Conservation (phyloP, 169 alveolate species). For the Eimeria necatrix region DNA sequence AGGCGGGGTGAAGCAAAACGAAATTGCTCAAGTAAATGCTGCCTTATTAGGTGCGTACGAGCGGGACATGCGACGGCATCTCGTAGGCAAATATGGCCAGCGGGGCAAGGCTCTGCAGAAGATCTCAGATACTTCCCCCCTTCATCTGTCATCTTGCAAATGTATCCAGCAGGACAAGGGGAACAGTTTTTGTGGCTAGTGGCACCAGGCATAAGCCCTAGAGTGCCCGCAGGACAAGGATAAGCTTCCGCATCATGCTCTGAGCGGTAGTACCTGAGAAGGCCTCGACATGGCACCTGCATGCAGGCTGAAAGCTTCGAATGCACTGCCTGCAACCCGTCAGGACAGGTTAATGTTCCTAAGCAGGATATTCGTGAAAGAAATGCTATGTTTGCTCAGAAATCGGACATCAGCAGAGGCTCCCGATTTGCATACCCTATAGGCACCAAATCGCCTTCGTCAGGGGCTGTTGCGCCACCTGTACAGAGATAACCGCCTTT, state of each 20-base stretch:
- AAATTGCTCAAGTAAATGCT: too few species aligned
- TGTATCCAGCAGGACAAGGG: constrained; percentile 70
- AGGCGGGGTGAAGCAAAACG: too few species aligned
- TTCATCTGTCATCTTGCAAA: constrained; percentile 61
- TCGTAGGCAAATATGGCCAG: constrained; percentile 48
- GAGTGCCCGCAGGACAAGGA: constrained; percentile 64
- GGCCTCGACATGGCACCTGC: not conserved
- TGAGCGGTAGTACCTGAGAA: constrained; percentile 69
- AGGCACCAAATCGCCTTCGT: constrained; percentile 66
- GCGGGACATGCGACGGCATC: constrained; percentile 49
- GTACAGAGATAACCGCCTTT: constrained; percentile 63
- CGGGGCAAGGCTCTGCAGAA: constrained; percentile 43
- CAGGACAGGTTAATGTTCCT: not conserved
- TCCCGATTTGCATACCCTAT: constrained; percentile 9
- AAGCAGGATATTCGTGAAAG: too few species aligned
- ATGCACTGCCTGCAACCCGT: not conserved
- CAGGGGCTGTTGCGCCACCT: constrained; percentile 69
- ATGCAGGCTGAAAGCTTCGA: not conserved
- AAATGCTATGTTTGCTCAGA: too few species aligned
- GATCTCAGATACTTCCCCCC: constrained; percentile 43
- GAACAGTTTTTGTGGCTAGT: constrained; percentile 68
- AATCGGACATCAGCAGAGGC: not conserved
- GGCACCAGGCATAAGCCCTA: constrained; percentile 61
- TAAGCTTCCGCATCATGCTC: constrained; percentile 20
- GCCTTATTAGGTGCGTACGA: not conserved